Conservation (phyloP, 169 alveolate genomes). For the Pseudocohnilembus persalinus region DNA sequence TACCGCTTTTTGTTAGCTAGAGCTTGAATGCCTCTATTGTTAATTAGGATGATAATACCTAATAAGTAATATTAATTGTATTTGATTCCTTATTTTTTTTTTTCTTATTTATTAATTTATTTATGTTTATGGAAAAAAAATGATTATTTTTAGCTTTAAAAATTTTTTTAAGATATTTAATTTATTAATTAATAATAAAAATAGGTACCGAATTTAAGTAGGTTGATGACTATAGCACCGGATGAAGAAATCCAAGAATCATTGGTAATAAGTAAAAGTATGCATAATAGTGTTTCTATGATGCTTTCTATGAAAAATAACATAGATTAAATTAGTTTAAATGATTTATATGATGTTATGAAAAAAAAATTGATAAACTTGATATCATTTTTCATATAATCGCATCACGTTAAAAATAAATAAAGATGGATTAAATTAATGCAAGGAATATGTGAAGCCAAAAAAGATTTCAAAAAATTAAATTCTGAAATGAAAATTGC, state of each 20-base stretch:
- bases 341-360: constrained; percentile 4
- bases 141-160: no score
- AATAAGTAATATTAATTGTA: no score
- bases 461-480: background rate
- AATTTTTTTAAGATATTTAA: no score
- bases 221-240: constrained; percentile 6
- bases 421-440: constrained; percentile 5
- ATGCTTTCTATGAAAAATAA: constrained; percentile 5
- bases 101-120: no score
- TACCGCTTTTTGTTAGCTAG: no score
- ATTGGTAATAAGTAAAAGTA: background rate
- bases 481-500: constrained; percentile 20
- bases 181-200: no score
- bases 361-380: constrained; percentile 1
- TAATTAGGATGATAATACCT: background rate
- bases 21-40: background rate
- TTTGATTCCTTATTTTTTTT: no score
- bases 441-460: background rate
- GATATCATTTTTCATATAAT: background rate
- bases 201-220: background rate
- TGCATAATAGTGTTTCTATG: constrained; percentile 4
- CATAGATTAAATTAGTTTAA: background rate
- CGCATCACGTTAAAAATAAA: constrained; percentile 3
- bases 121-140: no score
- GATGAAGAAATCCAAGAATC: constrained; percentile 8